Base-by-base conservation (phyloP, 2,329 filamentous ascomycete genomes). In the Ophiostoma sp. region DNA sequence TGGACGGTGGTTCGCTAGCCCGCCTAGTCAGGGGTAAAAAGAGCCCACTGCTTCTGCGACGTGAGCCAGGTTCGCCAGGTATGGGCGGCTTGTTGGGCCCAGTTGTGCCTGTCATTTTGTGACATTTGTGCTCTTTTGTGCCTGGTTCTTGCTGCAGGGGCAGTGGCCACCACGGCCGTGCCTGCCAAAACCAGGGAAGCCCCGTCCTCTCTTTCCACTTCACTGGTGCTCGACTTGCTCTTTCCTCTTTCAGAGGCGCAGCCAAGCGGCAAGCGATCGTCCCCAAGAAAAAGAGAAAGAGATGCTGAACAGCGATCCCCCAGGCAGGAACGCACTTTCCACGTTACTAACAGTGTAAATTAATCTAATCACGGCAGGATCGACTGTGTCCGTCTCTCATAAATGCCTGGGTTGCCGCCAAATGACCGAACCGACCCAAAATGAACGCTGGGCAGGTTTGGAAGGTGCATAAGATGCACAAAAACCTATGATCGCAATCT, bases 1-100 rank as follows among this genome's bases (percentile, higher is more conserved):
- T 63, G 59, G 59, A 52, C 25, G 4, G 45, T 52, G n/a, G 33
- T n/a, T 42, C 28, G 33, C 69, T 45, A 59, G 69, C 36, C n/a
- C 22, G 19, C n/a, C 48, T 70, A 70, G 69, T 70, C 69, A 70
- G 69, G 69, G 69, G 69, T 70, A 70, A 57, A 42, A 48, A 17
- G 22, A 70, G 52, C 12, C 33, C 19, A 45, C n/a, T 45, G 33
- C 33, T 28, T 52, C 31, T 70, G 69, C 50, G 33, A 70, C 69
- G 50, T 39, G 66, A 52, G 31, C 45, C 19, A 55, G 31, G 64
- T 42, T 36, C 19, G 4, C n/a, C n/a, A n/a, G n/a, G n/a, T n/a
- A n/a, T n/a, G 12, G 28, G 17, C 28, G 55, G 50, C 22, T 11
- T 55, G 50, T 25, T 9, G 52, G n/a, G n/a, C n/a, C n/a, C n/a